A percentile compares a stretch with the other conserved stretches of the same genome.
phyloP scores from a whole-genome alignment of 2,329 filamentous ascomycete species.

The Fusarium sp. region DNA sequence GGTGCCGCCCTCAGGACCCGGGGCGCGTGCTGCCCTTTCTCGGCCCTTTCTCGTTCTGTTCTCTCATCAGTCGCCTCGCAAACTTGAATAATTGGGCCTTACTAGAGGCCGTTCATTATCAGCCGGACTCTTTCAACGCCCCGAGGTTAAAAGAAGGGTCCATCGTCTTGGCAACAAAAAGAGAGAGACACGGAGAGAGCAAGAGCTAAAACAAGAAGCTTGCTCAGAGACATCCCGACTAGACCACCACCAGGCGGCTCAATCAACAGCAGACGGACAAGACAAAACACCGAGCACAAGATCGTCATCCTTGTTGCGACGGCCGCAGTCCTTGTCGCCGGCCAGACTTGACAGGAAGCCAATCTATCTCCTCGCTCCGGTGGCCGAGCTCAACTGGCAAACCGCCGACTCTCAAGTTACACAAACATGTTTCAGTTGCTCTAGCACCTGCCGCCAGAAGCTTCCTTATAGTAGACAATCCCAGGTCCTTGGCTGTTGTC shows the following conservation, averaged over 20 bases:
- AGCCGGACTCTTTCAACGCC: slow-evolving; percentile 2
- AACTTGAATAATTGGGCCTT: slow-evolving; percentile 21
- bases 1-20: slow-evolving; percentile 19
- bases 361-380: slow-evolving; percentile 32
- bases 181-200: slow-evolving; percentile 1
- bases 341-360: slow-evolving; percentile 17
- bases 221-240: slow-evolving; percentile 17
- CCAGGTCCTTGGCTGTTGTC: slow-evolving; percentile 14
- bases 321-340: slow-evolving; percentile 21
- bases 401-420: slow-evolving; percentile 48
- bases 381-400: slow-evolving; percentile 43
- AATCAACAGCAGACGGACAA: slow-evolving; percentile 21
- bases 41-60: slow-evolving; percentile 39
- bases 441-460: slow-evolving; percentile 36
- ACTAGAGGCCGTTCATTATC: slow-evolving; percentile 7
- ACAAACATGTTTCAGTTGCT: slow-evolving; percentile 53
- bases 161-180: neutral
- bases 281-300: slow-evolving; percentile 39
- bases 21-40: slow-evolving; percentile 36
- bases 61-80: slow-evolving; percentile 26
- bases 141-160: slow-evolving; percentile 1
- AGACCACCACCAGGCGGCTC: slow-evolving; percentile 2
- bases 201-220: slow-evolving; percentile 14
- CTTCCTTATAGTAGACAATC: slow-evolving; percentile 41
- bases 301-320: slow-evolving; percentile 21